Base-by-base conservation (phyloP, 2,329 filamentous ascomycete species). In the Alternaria sp. region DNA sequence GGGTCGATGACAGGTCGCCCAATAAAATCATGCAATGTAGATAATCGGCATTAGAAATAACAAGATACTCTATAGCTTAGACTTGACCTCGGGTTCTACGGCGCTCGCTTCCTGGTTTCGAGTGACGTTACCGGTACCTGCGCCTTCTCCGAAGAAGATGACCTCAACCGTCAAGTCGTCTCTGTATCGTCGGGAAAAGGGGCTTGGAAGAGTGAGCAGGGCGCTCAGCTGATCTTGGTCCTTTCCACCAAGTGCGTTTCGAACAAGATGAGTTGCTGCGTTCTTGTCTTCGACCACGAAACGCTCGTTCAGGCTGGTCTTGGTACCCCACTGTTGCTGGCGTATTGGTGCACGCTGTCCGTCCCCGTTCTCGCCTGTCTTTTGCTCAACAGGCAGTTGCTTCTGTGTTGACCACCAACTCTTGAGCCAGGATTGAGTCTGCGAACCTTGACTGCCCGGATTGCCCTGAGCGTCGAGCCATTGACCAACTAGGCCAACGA, bases 161-260 rank as follows among this genome's bases (percentile, higher is more conserved):
- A 99, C 95, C 78, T 99, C 92, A 14, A 99, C 94, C 0, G 95
- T 99, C 63, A 99, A 81, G 75, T 99, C 95, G 75, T 99, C 95
- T 67, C 92, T 94, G 75, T 98, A 99, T 72, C 95, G 84, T 72
- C 95, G 86, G 29, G 92, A 96, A 73, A 93, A 97, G 0, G 95
- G 96, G 56, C 92, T 91, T 3, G 94, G 93, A 23, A 99, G 83
- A 1, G 95, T 98, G 68, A 99, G 83, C 62, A 99, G 82, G 21
- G 94, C 94, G 71, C 91, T 96, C 14, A 99, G 86, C 84, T 97
- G 95, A 79, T 99, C 96, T 71, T 89, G 88, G 72, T 99, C 93
- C 75, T 90, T 93, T 10, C 95, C 95, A 54, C 95, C 95, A 29
- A 99, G 86, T 0, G 95, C 95, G 73, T 99, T 99, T 63, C 95